Conservation (phyloP, 129 eudicot genomes). For the Centaurea solstitialis region DNA sequence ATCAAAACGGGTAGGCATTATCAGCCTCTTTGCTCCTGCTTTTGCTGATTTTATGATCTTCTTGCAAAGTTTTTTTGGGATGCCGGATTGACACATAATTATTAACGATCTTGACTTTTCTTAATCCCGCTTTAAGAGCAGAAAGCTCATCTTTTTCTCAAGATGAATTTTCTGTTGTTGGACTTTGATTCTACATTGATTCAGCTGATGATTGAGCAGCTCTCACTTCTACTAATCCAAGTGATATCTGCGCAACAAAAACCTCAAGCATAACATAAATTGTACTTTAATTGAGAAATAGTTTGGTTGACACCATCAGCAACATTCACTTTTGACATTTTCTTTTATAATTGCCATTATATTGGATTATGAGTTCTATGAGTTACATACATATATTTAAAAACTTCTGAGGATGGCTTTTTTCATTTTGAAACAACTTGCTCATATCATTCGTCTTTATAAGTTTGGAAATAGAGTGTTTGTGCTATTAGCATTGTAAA, state of each 20-base stretch:
- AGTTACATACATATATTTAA: not conserved
- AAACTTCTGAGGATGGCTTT: not conserved
- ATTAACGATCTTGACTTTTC: conserved; percentile 75
- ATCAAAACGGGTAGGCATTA: conserved; percentile 54
- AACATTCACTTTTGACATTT: not conserved
- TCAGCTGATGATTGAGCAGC: conserved; percentile 51
- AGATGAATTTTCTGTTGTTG: conserved; percentile 16
- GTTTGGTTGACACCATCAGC: no score
- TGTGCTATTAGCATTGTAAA: not conserved
- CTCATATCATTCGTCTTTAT: not conserved
- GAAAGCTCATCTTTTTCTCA: conserved; percentile 88
- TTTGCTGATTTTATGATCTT: conserved; percentile 49
- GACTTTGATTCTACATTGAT: not conserved
- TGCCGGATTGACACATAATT: conserved; percentile 72
- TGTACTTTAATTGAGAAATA: no score
- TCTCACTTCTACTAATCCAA: conserved; percentile 58
- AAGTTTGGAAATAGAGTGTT: not conserved
- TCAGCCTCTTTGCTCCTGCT: conserved; percentile 33
- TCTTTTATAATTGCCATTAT: conserved; percentile 4
- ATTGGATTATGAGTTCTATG: not conserved
- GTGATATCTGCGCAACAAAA: not conserved
- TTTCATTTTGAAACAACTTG: not conserved
- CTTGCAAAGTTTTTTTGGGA: conserved; percentile 64
- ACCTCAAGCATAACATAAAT: no score
- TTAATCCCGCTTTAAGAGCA: conserved; percentile 80